A percentile compares a stretch with the other conserved stretches of the same genome.
Conservation (phyloP, 805 yeast genomes). For the Yarrowia sp. region DNA sequence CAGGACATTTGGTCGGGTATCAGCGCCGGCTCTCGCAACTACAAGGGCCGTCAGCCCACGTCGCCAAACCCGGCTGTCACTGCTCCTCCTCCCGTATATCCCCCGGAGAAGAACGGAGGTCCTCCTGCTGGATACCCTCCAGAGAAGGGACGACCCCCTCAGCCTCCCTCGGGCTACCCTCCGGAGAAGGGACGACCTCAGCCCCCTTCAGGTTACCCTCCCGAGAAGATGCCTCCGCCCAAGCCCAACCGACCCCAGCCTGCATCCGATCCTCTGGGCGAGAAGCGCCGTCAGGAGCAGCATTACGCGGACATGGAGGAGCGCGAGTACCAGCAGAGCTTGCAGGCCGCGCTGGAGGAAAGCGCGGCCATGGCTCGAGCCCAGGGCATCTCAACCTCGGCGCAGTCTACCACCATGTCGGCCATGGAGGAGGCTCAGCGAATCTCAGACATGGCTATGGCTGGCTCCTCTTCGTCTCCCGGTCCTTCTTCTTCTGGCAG, state of each 20-base stretch:
- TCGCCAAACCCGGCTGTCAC: not conserved
- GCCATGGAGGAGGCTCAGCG: too few species aligned
- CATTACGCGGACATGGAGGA: constrained; percentile 15
- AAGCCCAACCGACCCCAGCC: constrained; percentile 14
- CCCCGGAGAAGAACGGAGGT: constrained; percentile 12
- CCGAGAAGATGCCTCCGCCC: constrained; percentile 13
- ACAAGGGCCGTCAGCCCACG: constrained; percentile 16
- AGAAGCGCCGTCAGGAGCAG: constrained; percentile 10
- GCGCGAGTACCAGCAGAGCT: constrained; percentile 20
- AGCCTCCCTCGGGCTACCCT: constrained; percentile 8
- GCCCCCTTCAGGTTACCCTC: constrained; percentile 9
- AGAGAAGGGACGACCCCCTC: not conserved
- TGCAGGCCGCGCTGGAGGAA: constrained; percentile 15
- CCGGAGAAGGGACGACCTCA: not conserved
- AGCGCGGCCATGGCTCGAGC: constrained; percentile 4
- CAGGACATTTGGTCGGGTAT: constrained; percentile 19
- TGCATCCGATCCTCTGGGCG: constrained; percentile 15
- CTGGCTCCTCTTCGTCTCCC: not conserved
- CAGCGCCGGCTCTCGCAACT: constrained; percentile 11
- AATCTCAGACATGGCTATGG: too few species aligned
- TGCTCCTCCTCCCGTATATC: constrained; percentile 7
- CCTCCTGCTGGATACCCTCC: constrained; percentile 13
- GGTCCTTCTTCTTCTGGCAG: not conserved
- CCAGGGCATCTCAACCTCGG: not conserved
- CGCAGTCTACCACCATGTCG: too few species aligned